Percentiles rank a stretch among this genome's conserved stretches.
Conservation (phyloP, 1,139 yeast species). For the Suhomyces bokatorum region DNA sequence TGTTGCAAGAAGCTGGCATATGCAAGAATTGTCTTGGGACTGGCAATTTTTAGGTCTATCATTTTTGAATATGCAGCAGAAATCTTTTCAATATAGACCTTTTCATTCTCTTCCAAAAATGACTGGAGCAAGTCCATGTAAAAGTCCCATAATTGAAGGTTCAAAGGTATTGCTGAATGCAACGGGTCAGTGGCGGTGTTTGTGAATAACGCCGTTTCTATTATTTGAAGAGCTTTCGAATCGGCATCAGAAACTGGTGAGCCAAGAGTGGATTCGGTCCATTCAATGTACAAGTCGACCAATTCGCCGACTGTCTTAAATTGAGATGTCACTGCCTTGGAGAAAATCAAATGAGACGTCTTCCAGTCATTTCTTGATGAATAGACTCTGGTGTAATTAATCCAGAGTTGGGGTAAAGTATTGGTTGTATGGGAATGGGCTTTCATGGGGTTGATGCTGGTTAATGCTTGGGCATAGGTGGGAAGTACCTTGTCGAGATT, state of each 20-base stretch:
- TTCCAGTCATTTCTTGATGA: conserved; percentile 53
- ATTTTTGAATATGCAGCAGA: conserved; percentile 55
- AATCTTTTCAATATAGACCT: conserved; percentile 23
- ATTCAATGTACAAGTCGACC: conserved; percentile 64
- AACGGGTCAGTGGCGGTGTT: conserved; percentile 28
- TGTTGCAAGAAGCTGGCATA: conserved; percentile 65
- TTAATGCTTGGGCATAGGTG: conserved; percentile 66
- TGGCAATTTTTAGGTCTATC: conserved; percentile 64
- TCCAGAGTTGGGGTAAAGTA: conserved; percentile 63
- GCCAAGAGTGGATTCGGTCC: conserved; percentile 66
- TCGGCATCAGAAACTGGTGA: conserved; percentile 38
- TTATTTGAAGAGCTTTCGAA: conserved; percentile 52
- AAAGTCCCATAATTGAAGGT: conserved; percentile 69
- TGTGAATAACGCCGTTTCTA: conserved; percentile 48
- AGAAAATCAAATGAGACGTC: conserved; percentile 63
- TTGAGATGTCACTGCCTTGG: conserved; percentile 72
- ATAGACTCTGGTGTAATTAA: conserved; percentile 65
- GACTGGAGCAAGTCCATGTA: conserved; percentile 76
- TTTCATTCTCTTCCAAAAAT: conserved; percentile 38
- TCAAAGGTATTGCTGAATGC: conserved; percentile 53
- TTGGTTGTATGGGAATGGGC: conserved; percentile 37
- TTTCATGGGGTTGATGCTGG: conserved; percentile 63
- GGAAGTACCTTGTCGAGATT: conserved; percentile 46
- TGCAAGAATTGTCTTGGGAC: conserved; percentile 65
- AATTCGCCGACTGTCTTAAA: conserved; percentile 63